Conservation (phyloP, 495 filamentous ascomycete species). For the Chaetomidium leptoderma region DNA sequence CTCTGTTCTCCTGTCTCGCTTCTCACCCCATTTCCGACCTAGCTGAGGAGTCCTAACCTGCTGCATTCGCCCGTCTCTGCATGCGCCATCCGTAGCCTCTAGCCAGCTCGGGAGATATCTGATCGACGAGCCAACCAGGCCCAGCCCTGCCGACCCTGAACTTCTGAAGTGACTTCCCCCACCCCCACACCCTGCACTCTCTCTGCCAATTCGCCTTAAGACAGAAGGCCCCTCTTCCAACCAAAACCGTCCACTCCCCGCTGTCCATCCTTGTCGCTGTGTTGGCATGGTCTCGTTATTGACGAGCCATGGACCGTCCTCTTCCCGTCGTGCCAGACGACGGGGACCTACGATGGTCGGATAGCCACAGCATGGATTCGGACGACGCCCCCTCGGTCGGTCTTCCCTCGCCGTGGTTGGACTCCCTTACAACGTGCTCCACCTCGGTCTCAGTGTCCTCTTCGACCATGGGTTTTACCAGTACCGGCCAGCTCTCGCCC, state of each 20-base stretch:
- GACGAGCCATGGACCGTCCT: constrained; percentile 43
- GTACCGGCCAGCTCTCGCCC: constrained; percentile 47
- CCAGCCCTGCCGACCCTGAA: constrained; percentile 11
- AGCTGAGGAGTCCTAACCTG: too few species aligned
- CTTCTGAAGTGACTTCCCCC: constrained; percentile 7
- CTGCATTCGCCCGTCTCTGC: background rate
- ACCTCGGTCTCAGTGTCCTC: constrained; percentile 23
- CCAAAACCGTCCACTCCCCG: constrained; percentile 4
- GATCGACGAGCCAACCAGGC: constrained; percentile 25
- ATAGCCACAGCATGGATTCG: constrained; percentile 43
- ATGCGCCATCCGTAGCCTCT: constrained; percentile 10
- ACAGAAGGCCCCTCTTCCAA: constrained; percentile 12
- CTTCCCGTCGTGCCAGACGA: constrained; percentile 39
- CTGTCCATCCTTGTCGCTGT: constrained; percentile 10
- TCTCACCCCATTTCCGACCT: background rate
- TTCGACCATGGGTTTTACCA: constrained; percentile 28
- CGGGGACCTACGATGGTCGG: constrained; percentile 41
- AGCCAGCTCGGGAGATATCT: constrained; percentile 16
- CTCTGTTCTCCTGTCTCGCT: constrained; percentile 4
- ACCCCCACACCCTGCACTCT: constrained; percentile 10
- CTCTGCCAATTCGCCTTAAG: constrained; percentile 19
- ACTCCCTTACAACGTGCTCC: constrained; percentile 27
- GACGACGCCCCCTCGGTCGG: constrained; percentile 37
- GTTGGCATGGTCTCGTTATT: constrained; percentile 41
- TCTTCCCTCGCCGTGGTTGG: constrained; percentile 39